Conservation (phyloP, 2,329 filamentous ascomycete genomes). For the Cryoendolithus antarcticus region DNA sequence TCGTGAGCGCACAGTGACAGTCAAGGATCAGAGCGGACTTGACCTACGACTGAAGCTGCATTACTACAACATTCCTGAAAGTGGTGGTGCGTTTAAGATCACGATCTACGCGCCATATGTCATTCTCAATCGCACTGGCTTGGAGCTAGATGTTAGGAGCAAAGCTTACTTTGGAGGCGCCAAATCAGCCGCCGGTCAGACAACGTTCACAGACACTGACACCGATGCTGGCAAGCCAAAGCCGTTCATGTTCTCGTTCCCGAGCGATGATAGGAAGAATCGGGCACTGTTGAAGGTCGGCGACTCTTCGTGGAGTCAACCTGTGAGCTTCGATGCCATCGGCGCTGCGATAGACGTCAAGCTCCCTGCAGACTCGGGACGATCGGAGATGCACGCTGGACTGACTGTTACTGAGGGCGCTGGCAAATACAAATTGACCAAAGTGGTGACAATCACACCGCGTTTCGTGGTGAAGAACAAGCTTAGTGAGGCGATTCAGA, state of each 20-base stretch:
- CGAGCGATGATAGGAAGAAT: conserved; percentile 80
- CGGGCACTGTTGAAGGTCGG: conserved; percentile 77
- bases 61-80: conserved; percentile 80
- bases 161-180: conserved; percentile 80
- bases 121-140: conserved; percentile 85
- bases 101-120: conserved; percentile 93
- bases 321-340: conserved; percentile 94
- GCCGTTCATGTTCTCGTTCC: conserved; percentile 94
- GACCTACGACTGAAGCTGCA: conserved; percentile 73
- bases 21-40: conserved; percentile 75
- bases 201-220: conserved; percentile 43
- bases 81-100: conserved; percentile 90
- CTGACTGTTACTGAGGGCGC: conserved; percentile 81
- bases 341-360: conserved; percentile 84
- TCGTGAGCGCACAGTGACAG: conserved; percentile 63
- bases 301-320: conserved; percentile 90
- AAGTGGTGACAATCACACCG: conserved; percentile 84
- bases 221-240: conserved; percentile 57
- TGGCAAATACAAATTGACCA: conserved; percentile 95
- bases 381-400: conserved; percentile 79
- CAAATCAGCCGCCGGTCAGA: conserved; percentile 71
- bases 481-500: conserved; percentile 73
- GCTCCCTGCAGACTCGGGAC: conserved; percentile 57
- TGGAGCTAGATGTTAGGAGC: conserved; percentile 75
- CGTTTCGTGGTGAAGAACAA: conserved; percentile 92